Base-by-base conservation (phyloP, 345 rosid species). In the Kernera saxatilis region DNA sequence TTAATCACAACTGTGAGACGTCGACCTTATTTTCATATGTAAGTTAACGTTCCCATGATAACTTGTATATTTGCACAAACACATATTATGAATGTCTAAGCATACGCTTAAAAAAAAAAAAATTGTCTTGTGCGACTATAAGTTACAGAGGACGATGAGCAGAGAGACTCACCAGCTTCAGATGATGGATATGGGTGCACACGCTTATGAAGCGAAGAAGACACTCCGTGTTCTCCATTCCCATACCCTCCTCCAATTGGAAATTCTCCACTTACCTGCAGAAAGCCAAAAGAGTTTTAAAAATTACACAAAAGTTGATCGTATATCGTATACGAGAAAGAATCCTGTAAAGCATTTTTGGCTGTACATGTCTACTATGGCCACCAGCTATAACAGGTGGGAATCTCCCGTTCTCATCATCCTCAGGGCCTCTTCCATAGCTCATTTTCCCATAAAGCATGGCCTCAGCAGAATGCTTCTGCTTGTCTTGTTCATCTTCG, bases 401-500 rank as follows among this genome's bases (percentile, higher is more conserved):
- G 74, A 89, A 83, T 15, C 87, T 89, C 13, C 84, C 71, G 4
- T 75, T 81, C 54, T 89, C 97, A n/a, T 91, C 97, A 52, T 87
- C 96, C 6, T 88, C 93, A 41, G 78, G 93, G 18, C 99, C 97
- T 87, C 99, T 89, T 54, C 99, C 99, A 39, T 85, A 91, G 62
- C 95, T 91, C 99, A 94, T 91, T 74, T 88, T 94, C 53, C 96
- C 97, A 73, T 91, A 83, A 77, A 94, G 95, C 99, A 87, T 82
- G 0, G 93, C 87, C 67, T 89, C 99, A 9, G 87, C 95, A 6
- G 89, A 75, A 45, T 84, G 85, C 40, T 79, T 83, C 4, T 87
- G 82, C 79, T 80, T 89, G 57, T 86, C 81, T n/a, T 83, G 82
- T 2, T 87, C 92, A 51, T 89, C 90, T 15, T 89, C 97, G 22